Conservation (phyloP, 495 filamentous ascomycete genomes). For the Chlorociboria aeruginascens region DNA sequence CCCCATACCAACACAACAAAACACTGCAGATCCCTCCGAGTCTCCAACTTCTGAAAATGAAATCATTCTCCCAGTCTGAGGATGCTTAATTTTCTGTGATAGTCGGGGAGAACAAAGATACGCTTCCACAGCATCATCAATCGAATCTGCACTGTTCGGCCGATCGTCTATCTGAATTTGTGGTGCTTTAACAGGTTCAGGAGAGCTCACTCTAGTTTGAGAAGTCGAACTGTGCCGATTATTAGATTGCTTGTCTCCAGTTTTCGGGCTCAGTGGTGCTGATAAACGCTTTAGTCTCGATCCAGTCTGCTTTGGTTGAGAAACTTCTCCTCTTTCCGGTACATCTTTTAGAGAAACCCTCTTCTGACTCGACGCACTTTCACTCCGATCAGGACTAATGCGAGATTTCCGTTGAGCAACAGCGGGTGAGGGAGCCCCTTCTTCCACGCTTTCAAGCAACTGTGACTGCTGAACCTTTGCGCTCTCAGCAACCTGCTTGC, state of each 20-base stretch:
- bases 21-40: slow-evolving; percentile 79
- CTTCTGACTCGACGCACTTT: slow-evolving; percentile 19
- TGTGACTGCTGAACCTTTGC: slow-evolving; percentile 3
- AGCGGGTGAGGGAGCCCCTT: slow-evolving; percentile 58
- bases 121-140: slow-evolving; percentile 77
- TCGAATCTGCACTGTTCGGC: slow-evolving; percentile 68
- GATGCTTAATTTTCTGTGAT: slow-evolving; percentile 76
- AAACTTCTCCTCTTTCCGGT: slow-evolving; percentile 25
- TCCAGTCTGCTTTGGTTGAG: slow-evolving; percentile 30
- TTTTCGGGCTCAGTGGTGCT: slow-evolving; percentile 27
- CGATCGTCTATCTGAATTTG: slow-evolving; percentile 37
- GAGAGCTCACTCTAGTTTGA: slow-evolving; percentile 17
- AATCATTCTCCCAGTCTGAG: slow-evolving; percentile 74
- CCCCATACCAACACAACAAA: slow-evolving; percentile 97
- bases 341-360: slow-evolving; percentile 28
- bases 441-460: slow-evolving; percentile 29
- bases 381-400: slow-evolving; percentile 28
- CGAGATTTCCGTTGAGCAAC: slow-evolving; percentile 45
- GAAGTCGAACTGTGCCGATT: slow-evolving; percentile 21
- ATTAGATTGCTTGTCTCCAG: slow-evolving; percentile 20
- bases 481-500: slow-evolving; percentile 11
- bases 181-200: slow-evolving; percentile 13
- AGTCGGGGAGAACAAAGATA: slow-evolving; percentile 75
- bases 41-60: slow-evolving; percentile 97
- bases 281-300: slow-evolving; percentile 36